Evolutionary conservation across 306 rosid species (phyloP), one percentile per base, ranked within the genome.

Genomic region (Quercus bicolor): DNA sequence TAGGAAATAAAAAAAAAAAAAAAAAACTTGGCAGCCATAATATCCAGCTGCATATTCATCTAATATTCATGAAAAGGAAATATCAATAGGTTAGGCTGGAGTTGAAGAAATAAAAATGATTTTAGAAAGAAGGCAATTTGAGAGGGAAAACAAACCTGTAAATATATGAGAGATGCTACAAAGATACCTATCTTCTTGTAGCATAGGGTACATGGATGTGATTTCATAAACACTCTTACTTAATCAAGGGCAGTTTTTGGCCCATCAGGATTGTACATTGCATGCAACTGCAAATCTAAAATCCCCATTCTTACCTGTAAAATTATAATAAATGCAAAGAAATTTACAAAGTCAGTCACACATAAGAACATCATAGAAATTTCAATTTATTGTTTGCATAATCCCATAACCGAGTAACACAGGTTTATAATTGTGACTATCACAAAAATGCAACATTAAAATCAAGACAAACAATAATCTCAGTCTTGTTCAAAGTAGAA

Each of bases 121-220:
- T 52, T 76, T 75, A 16, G 31, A 68, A 34, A 34, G 40, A 69
- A 40, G 18, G 68, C 51, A 51, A 68, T 70, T 64, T 24, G 76
- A 19, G 53, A 73, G 64, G 51, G 60, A 75, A 7, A 75, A 55
- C 85, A 78, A 73, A 95, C 98, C 98, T 90, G 90, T 94, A 90
- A 95, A 95, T 81, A 92, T 92, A 82, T 91, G 98, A 81, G 90
- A 88, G 84, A 91, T 92, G 82, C 94, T 84, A 80, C 98, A 91
- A 37, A 95, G 92, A 88, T 91, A 90, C 78, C 89, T 91, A 76
- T 95, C 98, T 74, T 95, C 97, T 70, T 96, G 93, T 37, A 95
- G 84, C 43, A 5, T 1, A 33, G 37, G 37, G 37, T 33, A 33
- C 37, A 33, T 2, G 0, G 37, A 33, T 1, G 37, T 33, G 7